Evolutionary conservation across 768 basidiomycete species (phyloP), one percentile per base, ranked within the genome.

Genomic region (Leccinum boreale): DNA sequence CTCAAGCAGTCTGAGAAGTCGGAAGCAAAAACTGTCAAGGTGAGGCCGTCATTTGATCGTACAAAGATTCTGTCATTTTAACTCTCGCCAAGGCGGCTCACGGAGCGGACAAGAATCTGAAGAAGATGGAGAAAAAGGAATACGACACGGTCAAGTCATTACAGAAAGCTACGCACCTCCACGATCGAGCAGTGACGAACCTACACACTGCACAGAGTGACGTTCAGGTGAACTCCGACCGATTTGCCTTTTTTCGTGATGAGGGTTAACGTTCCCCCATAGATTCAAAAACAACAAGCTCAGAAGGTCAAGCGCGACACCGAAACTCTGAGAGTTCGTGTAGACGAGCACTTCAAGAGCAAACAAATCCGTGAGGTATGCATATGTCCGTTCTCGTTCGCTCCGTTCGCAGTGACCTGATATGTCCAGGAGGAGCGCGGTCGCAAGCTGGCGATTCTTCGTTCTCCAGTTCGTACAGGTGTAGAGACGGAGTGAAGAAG

Each of bases 1-100:
- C 72, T 88, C 31, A 70, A 73, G 19, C 72, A 73, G 31, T 75
- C 78, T 8, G 84, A 88, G 66, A 85, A 86, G 74, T 68, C 70
- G 14, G 76, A 82, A 55, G 65, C 73, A 33, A 83, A 82, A 64
- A 78, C 79, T 24, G 72, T 77, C 56, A 86, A 85, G 75, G 84
- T 81, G 28, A 58, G 69, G 50, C 19, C 5, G 7, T 29, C 31
- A 9, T 36, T 36, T 45, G 24, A 24, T 47, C 26, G 9, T 23
- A 11, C 21, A 23, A 31, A 21, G 60, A 42, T 5, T 45, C n/a
- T 44, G 23, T 50, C 1, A 15, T 24, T 44, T 3, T 42, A 14
- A 61, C 50, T 14, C 45, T 17, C 14, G 24, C 4, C 48, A 65
- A 84, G 82, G 71, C 68, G 4, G 73, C 70, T 21, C 73, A 77